Percentiles rank a stretch among this genome's conserved stretches.
These are phyloP conservation scores for Cordyceps fumosorosea DNA, from an alignment of 2,329 filamentous ascomycete species.

Conservation along the genomic window DNA sequence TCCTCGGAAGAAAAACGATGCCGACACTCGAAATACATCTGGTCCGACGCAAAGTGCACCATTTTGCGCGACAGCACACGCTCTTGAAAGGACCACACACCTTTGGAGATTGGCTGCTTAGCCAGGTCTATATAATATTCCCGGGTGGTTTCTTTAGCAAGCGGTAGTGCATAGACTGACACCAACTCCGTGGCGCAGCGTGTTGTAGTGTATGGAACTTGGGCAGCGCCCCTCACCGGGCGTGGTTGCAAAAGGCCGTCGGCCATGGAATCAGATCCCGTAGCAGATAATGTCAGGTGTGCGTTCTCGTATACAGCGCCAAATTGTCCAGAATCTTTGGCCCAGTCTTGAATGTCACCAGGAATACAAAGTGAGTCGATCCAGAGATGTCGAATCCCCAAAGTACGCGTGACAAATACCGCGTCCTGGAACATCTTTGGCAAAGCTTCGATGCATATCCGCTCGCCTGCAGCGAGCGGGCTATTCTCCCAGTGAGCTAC, in stretches of 20 bases:
- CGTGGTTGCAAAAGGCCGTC: constrained; percentile 8
- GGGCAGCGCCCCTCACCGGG: neutral
- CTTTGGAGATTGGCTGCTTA: constrained; percentile 1
- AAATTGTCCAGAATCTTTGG: neutral
- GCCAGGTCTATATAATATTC: neutral
- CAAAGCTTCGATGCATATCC: neutral
- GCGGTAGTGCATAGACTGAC: neutral
- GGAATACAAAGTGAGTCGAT: constrained; percentile 11
- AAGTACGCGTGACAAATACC: constrained; percentile 2
- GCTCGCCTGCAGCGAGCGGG: neutral
- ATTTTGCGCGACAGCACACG: constrained; percentile 7
- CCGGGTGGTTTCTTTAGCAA: neutral
- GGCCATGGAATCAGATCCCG: neutral
- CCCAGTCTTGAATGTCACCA: neutral
- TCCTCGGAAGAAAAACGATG: constrained; percentile 1
- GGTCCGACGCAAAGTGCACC: constrained; percentile 10
- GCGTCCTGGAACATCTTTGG: constrained; percentile 10
- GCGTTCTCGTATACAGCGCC: constrained; percentile 1
- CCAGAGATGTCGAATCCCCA: constrained; percentile 8
- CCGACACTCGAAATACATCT: constrained; percentile 5
- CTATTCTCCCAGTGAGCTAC: neutral
- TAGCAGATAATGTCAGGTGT: constrained; percentile 2
- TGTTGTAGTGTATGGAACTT: neutral
- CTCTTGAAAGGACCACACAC: constrained; percentile 10
- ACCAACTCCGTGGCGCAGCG: neutral